phyloP scores from a whole-genome alignment of 129 eudicot genomes.

The Chrysanthemum makinoi region DNA sequence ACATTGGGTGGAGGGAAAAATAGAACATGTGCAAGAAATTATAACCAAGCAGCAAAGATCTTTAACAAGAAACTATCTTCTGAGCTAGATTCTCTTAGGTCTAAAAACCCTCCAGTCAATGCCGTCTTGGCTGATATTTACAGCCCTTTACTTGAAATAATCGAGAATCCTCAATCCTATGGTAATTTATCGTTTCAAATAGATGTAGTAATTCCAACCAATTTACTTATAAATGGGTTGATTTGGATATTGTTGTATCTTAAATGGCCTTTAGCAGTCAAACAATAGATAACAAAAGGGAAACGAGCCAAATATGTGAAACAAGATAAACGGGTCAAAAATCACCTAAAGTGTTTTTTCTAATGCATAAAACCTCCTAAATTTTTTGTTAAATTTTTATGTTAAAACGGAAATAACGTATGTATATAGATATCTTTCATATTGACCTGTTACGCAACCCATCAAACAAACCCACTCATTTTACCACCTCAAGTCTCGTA shows the following conservation, averaged over 20 bases:
- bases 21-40: conserved; percentile 27
- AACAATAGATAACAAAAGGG: too few species aligned
- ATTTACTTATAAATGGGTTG: neutral
- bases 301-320: too few species aligned
- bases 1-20: conserved; percentile 26
- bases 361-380: too few species aligned
- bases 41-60: conserved; percentile 25
- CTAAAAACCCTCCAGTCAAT: conserved; percentile 30
- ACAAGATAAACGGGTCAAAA: too few species aligned
- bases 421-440: too few species aligned
- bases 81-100: conserved; percentile 28
- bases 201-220: neutral
- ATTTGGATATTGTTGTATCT: neutral
- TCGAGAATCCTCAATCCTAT: conserved; percentile 42
- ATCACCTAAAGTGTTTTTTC: too few species aligned
- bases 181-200: conserved; percentile 26
- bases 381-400: too few species aligned
- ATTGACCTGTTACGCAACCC: too few species aligned
- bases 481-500: too few species aligned
- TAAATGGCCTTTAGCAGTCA: too few species aligned
- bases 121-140: conserved; percentile 44
- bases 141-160: conserved; percentile 30
- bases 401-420: too few species aligned
- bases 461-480: too few species aligned
- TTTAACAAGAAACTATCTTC: conserved; percentile 28